Base-by-base conservation (phyloP, 1,284 basidiomycete species). In the Cryptococcus sp. region DNA sequence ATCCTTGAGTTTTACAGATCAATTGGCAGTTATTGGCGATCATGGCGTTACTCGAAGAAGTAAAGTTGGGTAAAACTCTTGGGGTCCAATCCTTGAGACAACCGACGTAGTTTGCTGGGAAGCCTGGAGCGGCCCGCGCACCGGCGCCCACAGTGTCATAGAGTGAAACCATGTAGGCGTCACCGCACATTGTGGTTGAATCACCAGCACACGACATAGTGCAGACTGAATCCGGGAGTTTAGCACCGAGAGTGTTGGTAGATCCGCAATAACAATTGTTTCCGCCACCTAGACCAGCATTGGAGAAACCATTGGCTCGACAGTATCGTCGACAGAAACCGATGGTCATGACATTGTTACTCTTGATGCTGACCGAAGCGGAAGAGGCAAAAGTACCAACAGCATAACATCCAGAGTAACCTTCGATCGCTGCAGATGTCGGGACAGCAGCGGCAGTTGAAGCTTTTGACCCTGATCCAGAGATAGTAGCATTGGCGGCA, bases 131-230 rank as follows among this genome's bases (percentile, higher is more conserved):
- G 11, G 52, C 31, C 7, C 38, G 23, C 7, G 66, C 55, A 2
- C 65, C 68, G 3, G 61, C 55, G n/a, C 66, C 66, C 32, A 58
- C 63, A 8, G 68, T 68, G 58, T 71, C 65, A 59, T 62, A 71
- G 50, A 66, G 49, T 3, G 61, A 61, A 14, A 58, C 41, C 36
- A 59, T 50, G 34, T 51, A 57, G 23, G 38, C 47, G 8, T 54
- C 61, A 45, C 69, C 69, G 50, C 66, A 71, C 11, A 50, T 63
- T 45, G 58, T 47, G 13, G 55, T 58, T 5, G 42, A 31, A 46
- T 63, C 56, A 11, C 67, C 66, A 14, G 43, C 42, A 60, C 69
- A 71, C 2, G 53, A 46, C 41, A 46, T 51, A 30, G 54, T 52
- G 53, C 68, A 70, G 2, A 48, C 13, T 3, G 48, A 41, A n/a